phyloP scores from a whole-genome alignment of 768 basidiomycete genomes.

The Leccinum longicurvipes region DNA sequence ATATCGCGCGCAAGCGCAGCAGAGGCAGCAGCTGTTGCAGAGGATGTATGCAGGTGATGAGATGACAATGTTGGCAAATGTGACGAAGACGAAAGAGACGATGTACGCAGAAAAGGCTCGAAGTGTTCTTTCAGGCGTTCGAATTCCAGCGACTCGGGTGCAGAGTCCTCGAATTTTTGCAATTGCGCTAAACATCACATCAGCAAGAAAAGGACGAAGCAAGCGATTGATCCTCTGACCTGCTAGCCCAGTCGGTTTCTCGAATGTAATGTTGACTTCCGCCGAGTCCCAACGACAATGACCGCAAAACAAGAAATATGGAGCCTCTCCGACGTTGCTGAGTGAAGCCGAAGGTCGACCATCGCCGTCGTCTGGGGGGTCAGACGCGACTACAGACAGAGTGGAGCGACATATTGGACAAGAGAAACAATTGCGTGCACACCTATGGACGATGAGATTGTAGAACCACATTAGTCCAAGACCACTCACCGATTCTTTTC shows the following conservation, averaged over 20 bases:
- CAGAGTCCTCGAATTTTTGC: constrained; percentile 85
- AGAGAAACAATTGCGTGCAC: constrained; percentile 95
- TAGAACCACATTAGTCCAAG: not conserved
- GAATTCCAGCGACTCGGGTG: constrained; percentile 83
- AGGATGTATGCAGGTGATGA: constrained; percentile 73
- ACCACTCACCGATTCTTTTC: constrained; percentile 86
- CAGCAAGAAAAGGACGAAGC: not conserved
- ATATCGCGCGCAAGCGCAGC: constrained; percentile 87
- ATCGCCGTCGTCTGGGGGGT: constrained; percentile 63
- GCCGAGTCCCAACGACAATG: constrained; percentile 95
- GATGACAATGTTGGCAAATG: constrained; percentile 49
- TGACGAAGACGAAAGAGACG: constrained; percentile 67
- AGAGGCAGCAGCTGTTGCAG: constrained; percentile 86
- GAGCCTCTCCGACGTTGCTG: constrained; percentile 72
- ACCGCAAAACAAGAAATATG: constrained; percentile 89
- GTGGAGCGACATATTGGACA: constrained; percentile 93
- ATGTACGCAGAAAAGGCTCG: constrained; percentile 89
- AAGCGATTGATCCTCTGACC: constrained; percentile 45
- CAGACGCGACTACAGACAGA: constrained; percentile 86
- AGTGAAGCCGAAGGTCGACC: constrained; percentile 50
- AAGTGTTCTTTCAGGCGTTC: constrained; percentile 96
- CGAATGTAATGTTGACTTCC: constrained; percentile 88
- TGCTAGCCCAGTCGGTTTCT: constrained; percentile 94
- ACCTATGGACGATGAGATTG: constrained; percentile 48
- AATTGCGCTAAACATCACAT: constrained; percentile 63